Evolutionary conservation across 305 asterid species (phyloP).

Genomic region (Fraxinus platypoda): DNA sequence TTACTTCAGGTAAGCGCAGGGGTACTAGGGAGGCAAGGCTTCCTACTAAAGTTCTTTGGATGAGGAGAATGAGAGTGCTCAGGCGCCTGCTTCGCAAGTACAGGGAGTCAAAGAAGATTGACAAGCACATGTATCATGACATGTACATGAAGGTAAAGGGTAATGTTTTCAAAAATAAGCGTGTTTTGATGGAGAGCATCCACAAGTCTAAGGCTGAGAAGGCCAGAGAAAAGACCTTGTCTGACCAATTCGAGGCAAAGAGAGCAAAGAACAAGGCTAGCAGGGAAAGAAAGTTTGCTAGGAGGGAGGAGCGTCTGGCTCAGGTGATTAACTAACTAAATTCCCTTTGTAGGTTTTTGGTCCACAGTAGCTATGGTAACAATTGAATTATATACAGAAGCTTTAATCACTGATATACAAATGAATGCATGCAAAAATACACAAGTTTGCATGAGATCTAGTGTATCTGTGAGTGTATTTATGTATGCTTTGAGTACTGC

Average conservation of each 20-base stretch:
- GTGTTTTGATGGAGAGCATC: slow-evolving; percentile 83
- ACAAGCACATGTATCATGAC: slow-evolving; percentile 93
- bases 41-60: slow-evolving; percentile 89
- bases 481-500: neutral
- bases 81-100: slow-evolving; percentile 89
- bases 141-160: slow-evolving; percentile 98
- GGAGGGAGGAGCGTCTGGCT: slow-evolving; percentile 83
- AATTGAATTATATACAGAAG: neutral
- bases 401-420: neutral
- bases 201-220: slow-evolving; percentile 86
- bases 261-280: slow-evolving; percentile 92
- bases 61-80: slow-evolving; percentile 91
- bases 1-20: slow-evolving; percentile 71
- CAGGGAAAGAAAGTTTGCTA: slow-evolving; percentile 81
- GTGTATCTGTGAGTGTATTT: neutral
- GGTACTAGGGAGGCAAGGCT: slow-evolving; percentile 96
- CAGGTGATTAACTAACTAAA: slow-evolving; percentile 40
- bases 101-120: slow-evolving; percentile 85
- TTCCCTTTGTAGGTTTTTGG: neutral
- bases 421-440: neutral
- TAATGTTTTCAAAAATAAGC: slow-evolving; percentile 82
- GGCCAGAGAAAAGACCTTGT: slow-evolving; percentile 82
- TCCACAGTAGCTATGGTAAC: neutral
- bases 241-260: slow-evolving; percentile 91
- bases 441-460: neutral